Conservation (phyloP, 148 eudicot genomes). For the Arctostaphylos glauca region DNA sequence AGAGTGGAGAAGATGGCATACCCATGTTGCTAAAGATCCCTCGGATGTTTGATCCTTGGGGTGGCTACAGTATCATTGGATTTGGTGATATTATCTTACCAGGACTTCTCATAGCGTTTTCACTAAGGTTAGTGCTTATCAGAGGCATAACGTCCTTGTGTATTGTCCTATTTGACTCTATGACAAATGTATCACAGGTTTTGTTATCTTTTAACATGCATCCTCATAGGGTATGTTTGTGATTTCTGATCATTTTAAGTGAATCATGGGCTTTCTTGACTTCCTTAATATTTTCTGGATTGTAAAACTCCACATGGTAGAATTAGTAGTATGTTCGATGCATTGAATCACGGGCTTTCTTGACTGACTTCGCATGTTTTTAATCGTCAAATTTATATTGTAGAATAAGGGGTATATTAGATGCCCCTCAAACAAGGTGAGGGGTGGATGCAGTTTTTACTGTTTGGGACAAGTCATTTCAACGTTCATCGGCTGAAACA, state of each 20-base stretch:
- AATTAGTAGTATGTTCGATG: neutral
- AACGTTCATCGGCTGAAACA: neutral
- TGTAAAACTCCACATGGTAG: neutral
- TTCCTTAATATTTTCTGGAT: neutral
- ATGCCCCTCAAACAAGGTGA: neutral
- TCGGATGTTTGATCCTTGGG: constrained; percentile 98
- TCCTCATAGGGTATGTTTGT: neutral
- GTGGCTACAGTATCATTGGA: constrained; percentile 97
- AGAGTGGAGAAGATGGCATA: constrained; percentile 97
- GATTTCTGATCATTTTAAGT: neutral
- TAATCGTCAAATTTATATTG: neutral
- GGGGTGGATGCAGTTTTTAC: neutral
- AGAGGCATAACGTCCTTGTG: neutral
- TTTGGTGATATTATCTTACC: constrained; percentile 98
- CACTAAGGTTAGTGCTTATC: constrained; percentile 59
- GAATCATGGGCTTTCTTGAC: neutral
- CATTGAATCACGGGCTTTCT: neutral
- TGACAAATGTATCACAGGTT: neutral
- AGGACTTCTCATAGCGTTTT: constrained; percentile 81
- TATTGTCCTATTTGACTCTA: neutral
- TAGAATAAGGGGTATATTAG: neutral
- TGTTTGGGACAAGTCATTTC: neutral
- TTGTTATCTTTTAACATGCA: neutral
- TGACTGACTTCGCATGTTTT: neutral
- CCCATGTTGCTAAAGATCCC: constrained; percentile 98